phyloP scores from a whole-genome alignment of 2,329 filamentous ascomycete species.

The Neophaeococcomyces aloes region DNA sequence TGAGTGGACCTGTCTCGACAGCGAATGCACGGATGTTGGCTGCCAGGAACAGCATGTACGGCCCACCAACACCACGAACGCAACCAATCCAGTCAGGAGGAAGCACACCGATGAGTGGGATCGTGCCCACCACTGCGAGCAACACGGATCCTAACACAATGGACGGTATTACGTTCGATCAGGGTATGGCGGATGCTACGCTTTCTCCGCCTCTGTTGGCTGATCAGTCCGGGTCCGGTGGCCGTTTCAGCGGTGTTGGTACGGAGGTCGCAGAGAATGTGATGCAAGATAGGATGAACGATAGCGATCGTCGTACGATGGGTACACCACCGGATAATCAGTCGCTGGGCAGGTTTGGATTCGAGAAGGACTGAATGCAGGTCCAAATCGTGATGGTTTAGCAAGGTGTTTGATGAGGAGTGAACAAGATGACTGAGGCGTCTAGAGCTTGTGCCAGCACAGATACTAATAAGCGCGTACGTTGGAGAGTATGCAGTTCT shows the following conservation, averaged over 20 bases:
- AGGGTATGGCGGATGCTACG: constrained; percentile 56
- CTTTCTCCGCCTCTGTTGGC: constrained; percentile 47
- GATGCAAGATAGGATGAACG: constrained; percentile 49
- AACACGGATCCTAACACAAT: constrained; percentile 51
- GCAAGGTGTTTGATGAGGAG: background rate
- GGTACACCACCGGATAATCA: constrained; percentile 5
- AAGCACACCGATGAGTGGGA: constrained; percentile 34
- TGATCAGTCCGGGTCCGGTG: constrained; percentile 22
- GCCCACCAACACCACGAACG: constrained; percentile 23
- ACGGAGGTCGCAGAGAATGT: constrained; percentile 55
- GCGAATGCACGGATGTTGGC: constrained; percentile 35
- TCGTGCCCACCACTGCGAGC: constrained; percentile 36
- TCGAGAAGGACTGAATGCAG: constrained; percentile 18
- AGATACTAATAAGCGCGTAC: no score
- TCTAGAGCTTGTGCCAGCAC: background rate
- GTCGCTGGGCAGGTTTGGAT: constrained; percentile 20
- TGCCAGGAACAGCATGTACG: constrained; percentile 30
- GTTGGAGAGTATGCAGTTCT: background rate
- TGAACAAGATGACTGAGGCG: background rate
- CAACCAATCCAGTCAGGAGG: constrained; percentile 16
- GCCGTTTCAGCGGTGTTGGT: constrained; percentile 22
- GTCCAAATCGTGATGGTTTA: background rate
- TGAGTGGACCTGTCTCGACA: constrained; percentile 64
- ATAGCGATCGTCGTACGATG: constrained; percentile 32
- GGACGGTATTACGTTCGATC: constrained; percentile 55